Percentiles rank a stretch among this genome's conserved stretches.
These are phyloP conservation scores for Nematocida displodere DNA, from an alignment of 371 early-diverging fungal species.

Conservation along the genomic window DNA sequence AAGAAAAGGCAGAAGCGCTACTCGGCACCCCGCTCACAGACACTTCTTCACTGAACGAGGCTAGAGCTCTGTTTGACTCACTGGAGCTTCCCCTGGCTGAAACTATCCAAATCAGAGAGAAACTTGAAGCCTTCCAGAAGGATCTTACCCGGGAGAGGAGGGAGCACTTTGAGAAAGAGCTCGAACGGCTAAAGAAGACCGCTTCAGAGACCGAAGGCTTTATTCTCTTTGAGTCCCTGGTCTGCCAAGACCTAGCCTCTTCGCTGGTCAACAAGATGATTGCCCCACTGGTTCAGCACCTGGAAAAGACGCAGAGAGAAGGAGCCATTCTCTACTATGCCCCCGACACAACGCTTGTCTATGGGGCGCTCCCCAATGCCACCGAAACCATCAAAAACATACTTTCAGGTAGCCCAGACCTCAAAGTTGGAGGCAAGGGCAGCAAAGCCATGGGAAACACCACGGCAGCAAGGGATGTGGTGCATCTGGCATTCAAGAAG, in stretches of 20 bases:
- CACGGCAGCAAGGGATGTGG: background rate
- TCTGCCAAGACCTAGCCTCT: background rate
- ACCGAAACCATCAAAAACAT: background rate
- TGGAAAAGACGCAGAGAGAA: conserved; percentile 14
- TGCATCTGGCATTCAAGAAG: background rate
- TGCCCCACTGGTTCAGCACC: conserved; percentile 10
- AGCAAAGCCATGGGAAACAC: conserved; percentile 8
- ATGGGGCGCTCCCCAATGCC: background rate
- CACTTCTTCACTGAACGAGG: background rate
- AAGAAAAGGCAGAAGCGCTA: conserved; percentile 44
- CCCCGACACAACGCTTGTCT: background rate
- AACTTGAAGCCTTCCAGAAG: conserved; percentile 16
- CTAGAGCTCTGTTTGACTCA: background rate
- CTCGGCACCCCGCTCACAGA: background rate
- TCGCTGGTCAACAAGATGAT: conserved; percentile 31
- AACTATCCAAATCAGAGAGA: background rate
- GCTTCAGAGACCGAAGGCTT: background rate
- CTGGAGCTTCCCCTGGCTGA: background rate
- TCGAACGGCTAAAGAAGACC: background rate
- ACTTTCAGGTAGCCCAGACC: background rate
- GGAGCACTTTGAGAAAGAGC: conserved; percentile 36
- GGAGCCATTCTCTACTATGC: conserved; percentile 11
- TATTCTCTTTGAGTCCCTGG: conserved; percentile 1
- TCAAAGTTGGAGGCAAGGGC: conserved; percentile 1
- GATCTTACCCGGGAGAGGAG: conserved; percentile 19